Conservation (phyloP, 2,329 filamentous ascomycete genomes). For the Colletotrichum sp. region DNA sequence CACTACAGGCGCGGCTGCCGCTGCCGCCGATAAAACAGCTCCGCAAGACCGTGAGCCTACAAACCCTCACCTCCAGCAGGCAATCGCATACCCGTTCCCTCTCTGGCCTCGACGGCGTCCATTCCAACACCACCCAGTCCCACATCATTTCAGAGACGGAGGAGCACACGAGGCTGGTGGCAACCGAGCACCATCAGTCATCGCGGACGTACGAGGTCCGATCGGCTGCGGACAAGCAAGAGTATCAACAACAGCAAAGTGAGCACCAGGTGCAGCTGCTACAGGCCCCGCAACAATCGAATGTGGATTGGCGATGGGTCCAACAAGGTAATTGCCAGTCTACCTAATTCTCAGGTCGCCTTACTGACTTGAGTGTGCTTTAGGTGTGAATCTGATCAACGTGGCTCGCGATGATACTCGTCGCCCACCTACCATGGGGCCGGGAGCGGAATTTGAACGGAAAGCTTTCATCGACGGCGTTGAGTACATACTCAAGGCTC, state of each 20-base stretch:
- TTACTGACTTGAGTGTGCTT: background rate
- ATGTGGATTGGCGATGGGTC: constrained; percentile 37
- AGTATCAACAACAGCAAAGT: background rate
- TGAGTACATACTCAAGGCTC: constrained; percentile 66
- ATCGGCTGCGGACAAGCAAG: background rate
- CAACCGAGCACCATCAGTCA: constrained; percentile 12
- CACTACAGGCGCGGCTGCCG: constrained; percentile 56
- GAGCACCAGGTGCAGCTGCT: background rate
- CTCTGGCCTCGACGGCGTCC: constrained; percentile 12
- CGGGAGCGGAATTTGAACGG: constrained; percentile 44
- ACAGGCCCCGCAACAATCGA: background rate
- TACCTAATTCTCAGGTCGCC: too few relatives aligned
- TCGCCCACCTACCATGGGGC: background rate
- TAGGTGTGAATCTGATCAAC: constrained; percentile 15
- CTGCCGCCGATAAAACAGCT: constrained; percentile 51
- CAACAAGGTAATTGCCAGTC: constrained; percentile 31
- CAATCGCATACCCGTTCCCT: constrained; percentile 11
- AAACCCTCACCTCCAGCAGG: constrained; percentile 19
- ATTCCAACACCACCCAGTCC: background rate
- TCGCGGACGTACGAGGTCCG: constrained; percentile 4
- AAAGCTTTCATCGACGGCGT: constrained; percentile 69
- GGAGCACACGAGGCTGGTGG: constrained; percentile 17
- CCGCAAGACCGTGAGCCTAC: constrained; percentile 41
- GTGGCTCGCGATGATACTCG: constrained; percentile 17
- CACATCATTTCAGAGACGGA: constrained; percentile 16